Evolutionary conservation across 345 rosid species (phyloP).

Genomic region (Sonneratia alba): DNA sequence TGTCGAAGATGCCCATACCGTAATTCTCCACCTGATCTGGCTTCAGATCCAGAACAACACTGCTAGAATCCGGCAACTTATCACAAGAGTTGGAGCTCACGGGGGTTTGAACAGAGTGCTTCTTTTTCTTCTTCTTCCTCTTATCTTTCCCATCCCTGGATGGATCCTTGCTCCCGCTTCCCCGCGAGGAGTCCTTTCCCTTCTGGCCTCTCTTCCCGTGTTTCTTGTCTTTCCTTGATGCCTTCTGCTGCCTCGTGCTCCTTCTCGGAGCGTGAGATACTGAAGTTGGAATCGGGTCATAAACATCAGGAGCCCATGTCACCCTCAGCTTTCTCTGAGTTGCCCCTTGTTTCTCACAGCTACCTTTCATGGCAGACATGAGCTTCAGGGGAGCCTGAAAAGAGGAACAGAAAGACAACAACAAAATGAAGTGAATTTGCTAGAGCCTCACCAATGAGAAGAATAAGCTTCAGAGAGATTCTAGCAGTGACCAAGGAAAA

Average conservation of each 20-base stretch:
- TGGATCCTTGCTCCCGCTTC: constrained; percentile 28
- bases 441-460: too few relatives aligned
- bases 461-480: not conserved
- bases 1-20: constrained; percentile 35
- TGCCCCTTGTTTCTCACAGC: constrained; percentile 56
- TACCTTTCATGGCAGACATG: constrained; percentile 77
- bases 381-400: constrained; percentile 35
- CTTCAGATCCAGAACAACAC: constrained; percentile 13
- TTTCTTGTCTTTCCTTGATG: constrained; percentile 54
- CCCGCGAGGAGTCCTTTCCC: constrained; percentile 35
- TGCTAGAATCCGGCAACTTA: constrained; percentile 14
- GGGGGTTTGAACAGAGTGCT: constrained; percentile 36
- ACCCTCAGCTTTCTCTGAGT: constrained; percentile 38
- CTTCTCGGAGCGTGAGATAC: constrained; percentile 47
- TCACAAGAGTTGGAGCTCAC: constrained; percentile 20
- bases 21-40: constrained; percentile 18
- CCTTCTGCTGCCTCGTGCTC: constrained; percentile 43
- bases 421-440: not conserved
- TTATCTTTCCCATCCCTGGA: constrained; percentile 21
- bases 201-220: constrained; percentile 68
- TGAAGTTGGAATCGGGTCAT: constrained; percentile 75
- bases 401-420: not conserved
- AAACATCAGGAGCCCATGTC: constrained; percentile 83
- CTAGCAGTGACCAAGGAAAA: not conserved
- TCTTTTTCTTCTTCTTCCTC: constrained; percentile 33